These are phyloP conservation scores for Evernia prunastri DNA, from an alignment of 495 filamentous ascomycete genomes.

Conservation along the genomic window DNA sequence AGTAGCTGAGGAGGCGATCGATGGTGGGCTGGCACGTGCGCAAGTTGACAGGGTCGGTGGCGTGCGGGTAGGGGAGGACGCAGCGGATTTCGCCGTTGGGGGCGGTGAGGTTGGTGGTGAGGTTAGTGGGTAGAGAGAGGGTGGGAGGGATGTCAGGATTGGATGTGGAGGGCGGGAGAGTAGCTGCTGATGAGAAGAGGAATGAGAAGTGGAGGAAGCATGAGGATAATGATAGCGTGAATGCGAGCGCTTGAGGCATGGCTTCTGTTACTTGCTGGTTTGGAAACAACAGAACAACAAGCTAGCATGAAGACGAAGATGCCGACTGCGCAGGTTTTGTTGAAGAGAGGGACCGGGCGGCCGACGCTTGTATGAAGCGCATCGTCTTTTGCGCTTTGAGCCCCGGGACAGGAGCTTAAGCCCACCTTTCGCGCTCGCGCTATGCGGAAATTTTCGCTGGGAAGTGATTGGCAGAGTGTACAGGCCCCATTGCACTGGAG, in stretches of 20 bases:
- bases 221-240: not conserved
- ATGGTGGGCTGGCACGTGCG: not conserved
- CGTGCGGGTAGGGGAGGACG: not conserved
- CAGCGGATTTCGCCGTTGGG: not conserved
- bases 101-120: not conserved
- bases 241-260: not conserved
- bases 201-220: not conserved
- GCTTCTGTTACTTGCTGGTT: not conserved
- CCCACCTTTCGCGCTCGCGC: too few relatives aligned
- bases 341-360: not conserved
- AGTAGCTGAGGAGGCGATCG: not conserved
- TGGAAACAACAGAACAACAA: not conserved
- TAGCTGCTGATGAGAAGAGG: not conserved
- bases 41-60: not conserved
- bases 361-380: not conserved
- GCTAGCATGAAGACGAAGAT: not conserved
- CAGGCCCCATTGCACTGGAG: too few relatives aligned
- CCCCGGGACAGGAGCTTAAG: not conserved
- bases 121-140: not conserved
- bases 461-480: too few relatives aligned
- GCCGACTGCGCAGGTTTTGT: not conserved
- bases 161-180: not conserved
- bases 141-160: not conserved
- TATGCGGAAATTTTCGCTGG: too few relatives aligned
- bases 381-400: not conserved